A percentile compares a stretch with the other conserved stretches of the same genome.
Evolutionary conservation across 352 stramenopile species (phyloP).

Genomic region (Pythium biforme): DNA sequence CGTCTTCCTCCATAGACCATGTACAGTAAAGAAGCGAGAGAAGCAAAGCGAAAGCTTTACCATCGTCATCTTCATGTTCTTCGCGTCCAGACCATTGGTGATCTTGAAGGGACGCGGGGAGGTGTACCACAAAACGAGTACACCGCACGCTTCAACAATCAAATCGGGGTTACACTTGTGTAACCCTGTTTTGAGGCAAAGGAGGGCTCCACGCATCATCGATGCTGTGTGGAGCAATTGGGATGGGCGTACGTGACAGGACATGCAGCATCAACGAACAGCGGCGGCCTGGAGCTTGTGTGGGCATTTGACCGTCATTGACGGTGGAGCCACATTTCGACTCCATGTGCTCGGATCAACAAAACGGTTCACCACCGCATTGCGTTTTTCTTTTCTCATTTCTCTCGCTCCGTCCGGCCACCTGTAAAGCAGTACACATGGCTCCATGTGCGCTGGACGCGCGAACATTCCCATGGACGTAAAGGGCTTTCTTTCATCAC

Average conservation of each 20-base stretch:
- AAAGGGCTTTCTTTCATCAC: not conserved
- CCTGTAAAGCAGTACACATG: not conserved
- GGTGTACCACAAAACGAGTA: conserved; percentile 10
- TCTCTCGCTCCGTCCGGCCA: not conserved
- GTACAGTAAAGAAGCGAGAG: not conserved
- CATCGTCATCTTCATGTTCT: conserved; percentile 5
- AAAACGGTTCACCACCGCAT: not conserved
- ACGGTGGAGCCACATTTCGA: not conserved
- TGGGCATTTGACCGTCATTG: not conserved
- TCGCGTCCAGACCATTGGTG: not conserved
- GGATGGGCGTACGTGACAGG: not conserved
- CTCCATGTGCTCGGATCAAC: not conserved
- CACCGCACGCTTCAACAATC: not conserved
- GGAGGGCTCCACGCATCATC: not conserved
- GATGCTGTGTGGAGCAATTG: not conserved
- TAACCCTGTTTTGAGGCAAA: not conserved
- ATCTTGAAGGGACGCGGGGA: conserved; percentile 17
- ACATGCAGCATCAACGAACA: conserved; percentile 1
- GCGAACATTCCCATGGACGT: not conserved
- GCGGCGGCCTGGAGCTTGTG: not conserved
- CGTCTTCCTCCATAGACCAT: not conserved
- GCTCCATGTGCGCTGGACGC: not conserved
- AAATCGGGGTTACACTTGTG: conserved; percentile 1
- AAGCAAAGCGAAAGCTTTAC: not conserved
- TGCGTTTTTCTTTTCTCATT: not conserved